Percentiles rank a stretch among this genome's conserved stretches.
Conservation (phyloP, 345 rosid species). For the Syzygium jambos region DNA sequence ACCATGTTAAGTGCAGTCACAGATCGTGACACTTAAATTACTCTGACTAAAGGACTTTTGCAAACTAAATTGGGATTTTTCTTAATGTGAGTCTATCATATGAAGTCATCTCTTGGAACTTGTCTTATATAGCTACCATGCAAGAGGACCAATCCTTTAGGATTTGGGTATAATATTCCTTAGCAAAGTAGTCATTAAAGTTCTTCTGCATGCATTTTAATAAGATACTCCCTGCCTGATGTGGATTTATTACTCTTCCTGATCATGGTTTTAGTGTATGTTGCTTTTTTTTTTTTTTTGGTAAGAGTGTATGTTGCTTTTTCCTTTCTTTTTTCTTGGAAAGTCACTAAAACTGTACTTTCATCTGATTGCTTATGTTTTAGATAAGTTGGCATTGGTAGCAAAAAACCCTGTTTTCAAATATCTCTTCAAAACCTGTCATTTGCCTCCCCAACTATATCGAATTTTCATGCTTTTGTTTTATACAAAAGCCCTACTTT, state of each 20-base stretch:
- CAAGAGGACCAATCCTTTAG: neutral
- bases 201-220: neutral
- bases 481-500: neutral
- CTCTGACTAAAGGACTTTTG: neutral
- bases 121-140: neutral
- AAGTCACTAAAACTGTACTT: neutral
- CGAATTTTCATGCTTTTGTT: neutral
- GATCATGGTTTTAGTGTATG: neutral
- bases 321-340: neutral
- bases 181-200: neutral
- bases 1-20: neutral
- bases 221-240: neutral
- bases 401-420: neutral
- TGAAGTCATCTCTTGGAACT: neutral
- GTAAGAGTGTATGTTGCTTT: neutral
- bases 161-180: neutral
- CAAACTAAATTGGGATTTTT: neutral
- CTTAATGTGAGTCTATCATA: neutral
- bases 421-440: neutral
- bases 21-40: neutral
- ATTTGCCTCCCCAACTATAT: neutral
- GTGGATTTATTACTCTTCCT: neutral
- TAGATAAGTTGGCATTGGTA: neutral
- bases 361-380: neutral
- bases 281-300: neutral